A percentile compares a stretch with the other conserved stretches of the same genome.
phyloP scores from a whole-genome alignment of 2,329 filamentous ascomycete species.

The Periconia sp. region DNA sequence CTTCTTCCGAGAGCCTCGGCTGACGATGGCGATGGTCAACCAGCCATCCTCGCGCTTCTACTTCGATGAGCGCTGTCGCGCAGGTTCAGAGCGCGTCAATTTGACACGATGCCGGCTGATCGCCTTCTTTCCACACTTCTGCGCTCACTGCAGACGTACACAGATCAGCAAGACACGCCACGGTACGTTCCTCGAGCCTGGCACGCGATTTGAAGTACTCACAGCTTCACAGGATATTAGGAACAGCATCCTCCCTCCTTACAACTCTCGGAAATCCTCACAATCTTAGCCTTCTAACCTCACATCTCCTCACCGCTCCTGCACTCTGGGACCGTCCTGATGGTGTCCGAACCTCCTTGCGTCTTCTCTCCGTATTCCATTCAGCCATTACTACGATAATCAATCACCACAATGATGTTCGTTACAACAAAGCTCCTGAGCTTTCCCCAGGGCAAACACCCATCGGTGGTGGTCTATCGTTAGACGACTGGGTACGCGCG shows the following conservation, averaged over 20 bases:
- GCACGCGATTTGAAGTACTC: slow-evolving; percentile 25
- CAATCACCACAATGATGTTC: slow-evolving; percentile 52
- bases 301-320: slow-evolving; percentile 73
- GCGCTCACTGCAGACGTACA: slow-evolving; percentile 65
- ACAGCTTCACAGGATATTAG: slow-evolving; percentile 55
- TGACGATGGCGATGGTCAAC: slow-evolving; percentile 24
- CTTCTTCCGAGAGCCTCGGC: slow-evolving; percentile 32
- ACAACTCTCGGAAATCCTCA: slow-evolving; percentile 74
- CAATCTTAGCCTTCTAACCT: slow-evolving; percentile 75
- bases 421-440: slow-evolving; percentile 31
- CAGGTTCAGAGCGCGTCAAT: slow-evolving; percentile 1
- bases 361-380: slow-evolving; percentile 74
- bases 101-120: slow-evolving; percentile 66
- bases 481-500: slow-evolving; percentile 65
- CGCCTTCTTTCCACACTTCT: slow-evolving; percentile 71
- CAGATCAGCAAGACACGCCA: slow-evolving; percentile 64
- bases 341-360: slow-evolving; percentile 67
- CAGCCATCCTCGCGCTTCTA: slow-evolving; percentile 17
- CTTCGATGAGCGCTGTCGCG: slow-evolving; percentile 5
- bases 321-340: slow-evolving; percentile 72
- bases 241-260: slow-evolving; percentile 71
- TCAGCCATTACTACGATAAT: slow-evolving; percentile 65
- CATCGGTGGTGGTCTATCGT: slow-evolving; percentile 54
- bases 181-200: slow-evolving; percentile 51
- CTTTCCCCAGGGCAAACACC: slow-evolving; percentile 38